Conservation (phyloP, 2,329 filamentous ascomycete genomes). For the Gaeumannomyces sp. region DNA sequence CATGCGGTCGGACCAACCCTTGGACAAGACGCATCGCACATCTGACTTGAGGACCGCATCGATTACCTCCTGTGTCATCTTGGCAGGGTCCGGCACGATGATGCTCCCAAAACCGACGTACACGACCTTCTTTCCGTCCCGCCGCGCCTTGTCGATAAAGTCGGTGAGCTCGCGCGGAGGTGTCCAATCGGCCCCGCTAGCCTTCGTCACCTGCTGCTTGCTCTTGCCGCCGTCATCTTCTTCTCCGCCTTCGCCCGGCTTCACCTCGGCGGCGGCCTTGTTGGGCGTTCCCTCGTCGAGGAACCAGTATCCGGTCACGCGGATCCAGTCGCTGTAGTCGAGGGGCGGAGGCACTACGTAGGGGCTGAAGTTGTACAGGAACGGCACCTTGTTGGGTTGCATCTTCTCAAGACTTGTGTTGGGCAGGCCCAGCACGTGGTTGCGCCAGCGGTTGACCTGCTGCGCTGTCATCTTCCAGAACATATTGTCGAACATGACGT, state of each 20-base stretch:
- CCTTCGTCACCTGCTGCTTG: not conserved
- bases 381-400: constrained; percentile 96
- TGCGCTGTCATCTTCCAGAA: constrained; percentile 93
- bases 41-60: constrained; percentile 87
- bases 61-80: constrained; percentile 87
- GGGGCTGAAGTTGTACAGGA: constrained; percentile 95
- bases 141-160: constrained; percentile 79
- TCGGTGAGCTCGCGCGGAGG: constrained; percentile 69
- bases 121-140: constrained; percentile 82
- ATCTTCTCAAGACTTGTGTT: constrained; percentile 83
- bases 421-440: constrained; percentile 68
- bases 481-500: constrained; percentile 92
- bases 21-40: constrained; percentile 89
- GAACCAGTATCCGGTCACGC: constrained; percentile 98
- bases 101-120: constrained; percentile 98
- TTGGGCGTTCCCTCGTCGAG: constrained; percentile 56
- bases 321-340: constrained; percentile 96
- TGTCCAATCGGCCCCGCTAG: constrained; percentile 43
- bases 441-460: constrained; percentile 91
- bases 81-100: constrained; percentile 81
- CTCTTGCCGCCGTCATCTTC: not conserved
- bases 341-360: constrained; percentile 89
- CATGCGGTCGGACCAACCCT: constrained; percentile 88
- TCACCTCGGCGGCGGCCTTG: constrained; percentile 5
- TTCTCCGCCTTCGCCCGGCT: not conserved